phyloP scores from a whole-genome alignment of 805 yeast genomes.

The Schwanniomyces yamadae region DNA sequence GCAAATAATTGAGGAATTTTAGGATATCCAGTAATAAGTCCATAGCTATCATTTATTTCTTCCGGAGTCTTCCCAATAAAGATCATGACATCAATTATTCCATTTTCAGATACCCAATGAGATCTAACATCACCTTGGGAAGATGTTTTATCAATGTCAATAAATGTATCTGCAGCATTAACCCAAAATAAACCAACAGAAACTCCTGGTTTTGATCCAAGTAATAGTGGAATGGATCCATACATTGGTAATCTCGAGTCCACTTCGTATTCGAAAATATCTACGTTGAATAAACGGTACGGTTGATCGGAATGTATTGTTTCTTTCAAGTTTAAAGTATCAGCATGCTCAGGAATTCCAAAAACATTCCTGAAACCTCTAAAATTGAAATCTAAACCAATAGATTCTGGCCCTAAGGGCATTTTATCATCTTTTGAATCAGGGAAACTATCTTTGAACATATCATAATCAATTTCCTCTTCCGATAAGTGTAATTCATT shows the following conservation, averaged over 20 bases:
- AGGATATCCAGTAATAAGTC: constrained; percentile 69
- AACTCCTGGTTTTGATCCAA: constrained; percentile 57
- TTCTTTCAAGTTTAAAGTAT: constrained; percentile 67
- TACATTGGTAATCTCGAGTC: constrained; percentile 88
- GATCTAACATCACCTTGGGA: constrained; percentile 39
- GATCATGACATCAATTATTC: constrained; percentile 72
- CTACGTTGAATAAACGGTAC: constrained; percentile 87
- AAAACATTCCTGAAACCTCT: constrained; percentile 61
- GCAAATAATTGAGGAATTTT: constrained; percentile 75
- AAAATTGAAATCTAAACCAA: constrained; percentile 76
- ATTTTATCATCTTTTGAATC: constrained; percentile 65
- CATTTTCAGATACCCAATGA: constrained; percentile 95
- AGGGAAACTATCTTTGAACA: constrained; percentile 68
- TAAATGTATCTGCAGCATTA: constrained; percentile 88
- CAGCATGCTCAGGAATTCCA: constrained; percentile 98
- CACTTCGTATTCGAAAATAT: constrained; percentile 89
- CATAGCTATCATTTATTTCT: constrained; percentile 59
- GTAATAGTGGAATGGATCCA: constrained; percentile 88
- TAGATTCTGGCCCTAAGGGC: constrained; percentile 86
- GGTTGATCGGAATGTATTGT: constrained; percentile 63
- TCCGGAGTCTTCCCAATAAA: constrained; percentile 60
- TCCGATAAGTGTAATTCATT: constrained; percentile 41
- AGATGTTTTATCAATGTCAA: constrained; percentile 57
- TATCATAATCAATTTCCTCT: constrained; percentile 62
- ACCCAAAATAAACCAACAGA: constrained; percentile 87